phyloP scores from a whole-genome alignment of 345 rosid species.

The Gossypium mustelinum region DNA sequence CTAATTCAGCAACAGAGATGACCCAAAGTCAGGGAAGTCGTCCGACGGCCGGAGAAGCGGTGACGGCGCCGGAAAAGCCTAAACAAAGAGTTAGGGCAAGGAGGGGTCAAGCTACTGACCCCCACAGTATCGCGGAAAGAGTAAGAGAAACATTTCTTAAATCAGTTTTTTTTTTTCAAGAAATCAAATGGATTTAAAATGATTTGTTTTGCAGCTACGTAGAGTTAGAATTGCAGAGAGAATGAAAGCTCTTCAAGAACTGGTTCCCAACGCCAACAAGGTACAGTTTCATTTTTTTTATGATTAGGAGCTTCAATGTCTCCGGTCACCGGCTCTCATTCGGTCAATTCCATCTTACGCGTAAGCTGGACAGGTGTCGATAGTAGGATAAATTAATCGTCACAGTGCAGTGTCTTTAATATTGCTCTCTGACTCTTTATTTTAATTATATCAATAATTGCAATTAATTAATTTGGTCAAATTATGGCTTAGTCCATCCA shows the following conservation, averaged over 20 bases:
- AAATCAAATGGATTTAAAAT: neutral
- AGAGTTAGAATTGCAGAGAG: constrained; percentile 96
- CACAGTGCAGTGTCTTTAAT: neutral
- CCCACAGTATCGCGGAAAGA: constrained; percentile 95
- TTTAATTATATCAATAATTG: neutral
- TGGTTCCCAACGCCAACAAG: constrained; percentile 97
- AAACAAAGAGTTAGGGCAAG: constrained; percentile 87
- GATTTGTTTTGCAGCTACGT: constrained; percentile 52
- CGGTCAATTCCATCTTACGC: neutral
- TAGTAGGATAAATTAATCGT: neutral
- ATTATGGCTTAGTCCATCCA: neutral
- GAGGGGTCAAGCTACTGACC: constrained; percentile 99
- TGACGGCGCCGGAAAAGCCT: constrained; percentile 44
- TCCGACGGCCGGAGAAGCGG: constrained; percentile 51
- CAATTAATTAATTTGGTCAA: neutral
- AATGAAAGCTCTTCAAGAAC: constrained; percentile 96
- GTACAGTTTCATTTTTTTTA: constrained; percentile 23
- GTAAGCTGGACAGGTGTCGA: constrained; percentile 1
- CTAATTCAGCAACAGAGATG: constrained; percentile 28
- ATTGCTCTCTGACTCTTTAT: neutral
- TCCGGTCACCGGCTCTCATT: neutral
- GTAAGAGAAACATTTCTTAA: constrained; percentile 28
- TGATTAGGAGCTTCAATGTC: neutral
- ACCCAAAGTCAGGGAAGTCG: constrained; percentile 46
- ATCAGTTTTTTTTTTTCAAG: neutral